These are phyloP conservation scores for Ajuga chamaepitys DNA, from an alignment of 257 asterid species.

Conservation along the genomic window DNA sequence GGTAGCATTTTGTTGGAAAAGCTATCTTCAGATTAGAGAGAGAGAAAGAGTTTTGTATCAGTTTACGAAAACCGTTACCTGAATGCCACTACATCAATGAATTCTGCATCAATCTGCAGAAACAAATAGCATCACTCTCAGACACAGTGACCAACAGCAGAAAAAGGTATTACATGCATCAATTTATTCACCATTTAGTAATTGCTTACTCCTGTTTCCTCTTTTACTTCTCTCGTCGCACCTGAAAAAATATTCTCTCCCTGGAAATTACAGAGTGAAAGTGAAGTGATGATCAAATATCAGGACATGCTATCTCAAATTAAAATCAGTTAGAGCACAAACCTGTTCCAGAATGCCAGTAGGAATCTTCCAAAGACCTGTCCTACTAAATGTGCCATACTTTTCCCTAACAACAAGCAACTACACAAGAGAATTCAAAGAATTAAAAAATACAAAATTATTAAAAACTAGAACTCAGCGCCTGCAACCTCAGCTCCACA, in stretches of 20 bases:
- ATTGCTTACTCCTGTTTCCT: slow-evolving; percentile 75
- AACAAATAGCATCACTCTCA: slow-evolving; percentile 12
- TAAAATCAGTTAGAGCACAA: slow-evolving; percentile 2
- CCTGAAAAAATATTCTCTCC: slow-evolving; percentile 64
- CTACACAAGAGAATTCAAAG: slow-evolving; percentile 24
- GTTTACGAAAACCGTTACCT: slow-evolving; percentile 17
- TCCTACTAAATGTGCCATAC: slow-evolving; percentile 42
- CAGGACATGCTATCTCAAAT: background rate
- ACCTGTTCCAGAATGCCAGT: slow-evolving; percentile 73
- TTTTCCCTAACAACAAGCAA: slow-evolving; percentile 76
- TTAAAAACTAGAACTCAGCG: background rate
- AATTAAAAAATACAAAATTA: background rate
- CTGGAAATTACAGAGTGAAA: slow-evolving; percentile 28
- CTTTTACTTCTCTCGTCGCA: slow-evolving; percentile 69
- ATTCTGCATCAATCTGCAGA: slow-evolving; percentile 53
- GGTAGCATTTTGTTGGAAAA: background rate
- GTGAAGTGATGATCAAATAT: background rate
- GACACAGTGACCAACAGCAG: slow-evolving; percentile 14
- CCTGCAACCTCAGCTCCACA: no score
- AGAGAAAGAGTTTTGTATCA: background rate
- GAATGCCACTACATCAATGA: slow-evolving; percentile 38
- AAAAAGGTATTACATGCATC: background rate
- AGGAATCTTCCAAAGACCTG: slow-evolving; percentile 74
- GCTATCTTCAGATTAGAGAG: background rate
- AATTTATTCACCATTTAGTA: slow-evolving; percentile 12